Percentiles rank a stretch among this genome's conserved stretches.
These are phyloP conservation scores for Coemansia sp. DNA, from an alignment of 192 early-diverging fungal genomes.

Conservation along the genomic window DNA sequence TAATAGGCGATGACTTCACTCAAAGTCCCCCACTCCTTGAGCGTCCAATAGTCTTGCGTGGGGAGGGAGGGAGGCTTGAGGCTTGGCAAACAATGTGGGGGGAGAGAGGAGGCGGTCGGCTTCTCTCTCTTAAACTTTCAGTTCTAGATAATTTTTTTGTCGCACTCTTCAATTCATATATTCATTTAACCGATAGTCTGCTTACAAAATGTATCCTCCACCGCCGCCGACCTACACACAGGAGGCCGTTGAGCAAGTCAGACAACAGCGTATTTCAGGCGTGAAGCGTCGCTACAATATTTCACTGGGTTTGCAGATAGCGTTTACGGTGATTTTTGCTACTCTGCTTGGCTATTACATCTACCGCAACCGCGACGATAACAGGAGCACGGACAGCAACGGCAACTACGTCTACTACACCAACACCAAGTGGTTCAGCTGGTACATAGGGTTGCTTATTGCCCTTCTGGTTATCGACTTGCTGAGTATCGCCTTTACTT, in stretches of 20 bases:
- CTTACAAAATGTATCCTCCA: constrained; percentile 17
- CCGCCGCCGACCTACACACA: constrained; percentile 23
- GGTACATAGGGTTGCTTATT: constrained; percentile 54
- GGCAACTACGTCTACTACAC: constrained; percentile 12
- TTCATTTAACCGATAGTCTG: neutral
- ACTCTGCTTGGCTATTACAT: constrained; percentile 45
- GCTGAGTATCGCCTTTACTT: constrained; percentile 36
- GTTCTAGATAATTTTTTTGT: neutral
- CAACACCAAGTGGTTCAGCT: constrained; percentile 36
- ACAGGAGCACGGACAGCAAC: constrained; percentile 1
- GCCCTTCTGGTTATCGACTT: constrained; percentile 48
- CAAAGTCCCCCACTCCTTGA: neutral
- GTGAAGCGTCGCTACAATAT: constrained; percentile 37
- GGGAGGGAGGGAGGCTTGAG: too few relatives aligned
- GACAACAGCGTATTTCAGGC: constrained; percentile 25
- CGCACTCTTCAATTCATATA: too few relatives aligned
- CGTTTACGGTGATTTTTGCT: constrained; percentile 41
- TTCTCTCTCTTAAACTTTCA: neutral
- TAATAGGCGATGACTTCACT: neutral
- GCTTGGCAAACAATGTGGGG: constrained; percentile 9
- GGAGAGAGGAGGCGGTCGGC: neutral
- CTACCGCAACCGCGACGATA: constrained; percentile 23
- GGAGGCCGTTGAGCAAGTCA: constrained; percentile 31
- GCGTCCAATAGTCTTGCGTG: neutral
- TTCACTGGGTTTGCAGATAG: constrained; percentile 34